phyloP scores from a whole-genome alignment of 2,329 filamentous ascomycete genomes.

The Hypoxylon sp. region DNA sequence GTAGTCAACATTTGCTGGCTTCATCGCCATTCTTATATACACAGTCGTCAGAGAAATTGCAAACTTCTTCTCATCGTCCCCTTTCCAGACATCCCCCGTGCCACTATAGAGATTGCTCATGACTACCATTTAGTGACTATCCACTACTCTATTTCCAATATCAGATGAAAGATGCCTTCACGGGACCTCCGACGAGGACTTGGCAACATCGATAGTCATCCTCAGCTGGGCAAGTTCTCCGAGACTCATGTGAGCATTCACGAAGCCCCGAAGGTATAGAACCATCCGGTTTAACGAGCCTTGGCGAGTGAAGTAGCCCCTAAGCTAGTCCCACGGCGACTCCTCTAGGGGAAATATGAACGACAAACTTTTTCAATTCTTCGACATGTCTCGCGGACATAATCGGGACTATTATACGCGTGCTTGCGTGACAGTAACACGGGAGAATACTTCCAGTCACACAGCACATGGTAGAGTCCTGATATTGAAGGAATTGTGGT shows the following conservation, averaged over 20 bases:
- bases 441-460: slow-evolving; percentile 8
- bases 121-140: not conserved
- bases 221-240: slow-evolving; percentile 2
- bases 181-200: slow-evolving; percentile 3
- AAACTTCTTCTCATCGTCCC: not conserved
- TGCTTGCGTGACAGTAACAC: slow-evolving; percentile 28
- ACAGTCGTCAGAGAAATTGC: not conserved
- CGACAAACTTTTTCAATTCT: slow-evolving; percentile 8
- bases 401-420: slow-evolving; percentile 34
- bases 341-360: not conserved
- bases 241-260: slow-evolving; percentile 15
- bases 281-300: not conserved
- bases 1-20: not conserved
- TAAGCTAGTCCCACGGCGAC: not conserved
- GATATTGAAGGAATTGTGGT: not conserved
- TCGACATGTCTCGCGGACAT: slow-evolving; percentile 40
- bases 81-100: not conserved
- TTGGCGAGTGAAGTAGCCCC: not conserved
- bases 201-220: not conserved
- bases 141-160: not conserved
- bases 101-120: not conserved
- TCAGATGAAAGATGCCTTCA: slow-evolving; percentile 10
- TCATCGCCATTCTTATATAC: slow-evolving; percentile 11
- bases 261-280: not conserved
- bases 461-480: slow-evolving; percentile 3